Evolutionary conservation across 1,284 basidiomycete genomes (phyloP).

Genomic region (Moesziomyces sp.): DNA sequence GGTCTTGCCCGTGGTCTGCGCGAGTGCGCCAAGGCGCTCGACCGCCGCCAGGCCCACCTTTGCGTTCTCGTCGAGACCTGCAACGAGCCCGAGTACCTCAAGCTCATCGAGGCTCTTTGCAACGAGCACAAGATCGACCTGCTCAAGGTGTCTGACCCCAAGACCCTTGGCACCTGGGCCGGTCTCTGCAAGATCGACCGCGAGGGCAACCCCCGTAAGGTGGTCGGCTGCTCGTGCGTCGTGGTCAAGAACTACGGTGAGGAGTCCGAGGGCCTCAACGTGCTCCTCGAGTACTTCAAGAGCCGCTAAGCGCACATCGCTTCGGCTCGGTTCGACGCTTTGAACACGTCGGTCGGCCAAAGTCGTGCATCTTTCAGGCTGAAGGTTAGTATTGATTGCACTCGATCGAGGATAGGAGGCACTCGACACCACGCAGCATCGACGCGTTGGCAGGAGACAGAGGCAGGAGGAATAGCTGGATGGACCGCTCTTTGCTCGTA

Average conservation of each 20-base stretch:
- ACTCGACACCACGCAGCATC: background rate
- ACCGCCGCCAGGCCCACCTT: constrained; percentile 98
- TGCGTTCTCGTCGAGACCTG: constrained; percentile 99
- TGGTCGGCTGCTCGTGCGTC: constrained; percentile 79
- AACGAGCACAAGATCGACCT: constrained; percentile 99
- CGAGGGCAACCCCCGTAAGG: constrained; percentile 97
- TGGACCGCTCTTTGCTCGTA: constrained; percentile 33
- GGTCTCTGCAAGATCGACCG: constrained; percentile 96
- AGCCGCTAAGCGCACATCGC: constrained; percentile 72
- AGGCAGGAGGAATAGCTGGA: background rate
- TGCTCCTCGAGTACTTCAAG: constrained; percentile 96
- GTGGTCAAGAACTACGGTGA: constrained; percentile 98
- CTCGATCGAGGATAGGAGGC: background rate
- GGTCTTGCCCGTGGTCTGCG: constrained; percentile 97
- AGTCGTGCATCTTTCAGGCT: constrained; percentile 8
- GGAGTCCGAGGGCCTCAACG: constrained; percentile 94
- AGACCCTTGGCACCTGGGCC: constrained; percentile 94
- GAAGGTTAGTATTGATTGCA: constrained; percentile 42
- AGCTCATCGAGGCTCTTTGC: constrained; percentile 99
- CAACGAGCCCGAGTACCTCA: constrained; percentile 99
- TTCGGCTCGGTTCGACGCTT: background rate
- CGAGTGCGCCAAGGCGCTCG: constrained; percentile 96
- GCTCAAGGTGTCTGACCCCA: constrained; percentile 96
- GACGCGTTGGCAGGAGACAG: background rate
- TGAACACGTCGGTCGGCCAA: background rate